Conservation (phyloP, 2,329 filamentous ascomycete genomes). For the Byssochlamys sp. region DNA sequence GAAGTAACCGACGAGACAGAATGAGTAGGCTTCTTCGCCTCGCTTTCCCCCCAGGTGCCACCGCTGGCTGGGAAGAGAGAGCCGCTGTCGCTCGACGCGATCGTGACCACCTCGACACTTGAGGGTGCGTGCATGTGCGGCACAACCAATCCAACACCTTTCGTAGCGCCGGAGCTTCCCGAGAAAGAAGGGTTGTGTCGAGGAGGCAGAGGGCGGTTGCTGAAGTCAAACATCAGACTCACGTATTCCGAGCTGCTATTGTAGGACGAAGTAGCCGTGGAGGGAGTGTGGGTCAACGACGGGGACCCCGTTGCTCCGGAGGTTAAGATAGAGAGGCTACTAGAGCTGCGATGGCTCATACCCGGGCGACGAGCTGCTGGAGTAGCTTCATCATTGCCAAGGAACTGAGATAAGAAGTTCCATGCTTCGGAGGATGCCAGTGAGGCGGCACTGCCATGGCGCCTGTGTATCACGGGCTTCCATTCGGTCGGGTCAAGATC, state of each 20-base stretch:
- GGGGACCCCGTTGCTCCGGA: constrained; percentile 14
- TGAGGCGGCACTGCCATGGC: constrained; percentile 9
- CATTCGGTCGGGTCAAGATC: constrained; percentile 43
- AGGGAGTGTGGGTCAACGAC: constrained; percentile 29
- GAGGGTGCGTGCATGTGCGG: constrained; percentile 22
- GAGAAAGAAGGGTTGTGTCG: constrained; percentile 32
- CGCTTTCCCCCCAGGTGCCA: constrained; percentile 17
- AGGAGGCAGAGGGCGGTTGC: constrained; percentile 29
- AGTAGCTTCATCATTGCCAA: constrained; percentile 17
- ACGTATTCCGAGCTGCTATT: constrained; percentile 29
- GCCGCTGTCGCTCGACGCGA: constrained; percentile 10
- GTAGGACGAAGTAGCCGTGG: constrained; percentile 30
- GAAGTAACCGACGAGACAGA: background rate
- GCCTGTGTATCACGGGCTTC: constrained; percentile 36
- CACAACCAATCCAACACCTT: constrained; percentile 32
- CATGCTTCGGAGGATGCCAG: constrained; percentile 33
- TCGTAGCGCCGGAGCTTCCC: constrained; percentile 18
- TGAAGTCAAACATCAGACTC: constrained; percentile 15
- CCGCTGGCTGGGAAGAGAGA: constrained; percentile 22
- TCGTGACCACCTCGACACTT: constrained; percentile 10
- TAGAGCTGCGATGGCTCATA: constrained; percentile 17
- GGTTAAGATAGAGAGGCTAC: constrained; percentile 24
- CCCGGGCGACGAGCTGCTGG: constrained; percentile 11
- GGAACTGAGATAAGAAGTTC: constrained; percentile 37
- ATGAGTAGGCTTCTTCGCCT: constrained; percentile 6